Conservation (phyloP, 306 rosid genomes). For the Geum urbanum region DNA sequence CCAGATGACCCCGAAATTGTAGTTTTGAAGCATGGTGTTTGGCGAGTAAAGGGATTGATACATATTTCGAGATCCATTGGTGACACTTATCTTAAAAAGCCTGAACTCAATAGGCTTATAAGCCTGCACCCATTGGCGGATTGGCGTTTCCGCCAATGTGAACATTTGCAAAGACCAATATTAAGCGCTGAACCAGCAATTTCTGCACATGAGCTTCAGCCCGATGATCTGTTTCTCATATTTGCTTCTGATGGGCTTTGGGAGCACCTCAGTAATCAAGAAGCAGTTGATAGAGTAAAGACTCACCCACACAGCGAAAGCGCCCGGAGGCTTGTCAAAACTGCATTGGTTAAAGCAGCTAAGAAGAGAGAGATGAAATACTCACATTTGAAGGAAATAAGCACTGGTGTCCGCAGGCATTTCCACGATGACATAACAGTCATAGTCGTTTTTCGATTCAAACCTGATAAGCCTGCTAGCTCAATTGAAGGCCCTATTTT, state of each 20-base stretch:
- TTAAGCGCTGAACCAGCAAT: slow-evolving; percentile 82
- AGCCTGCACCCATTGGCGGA: slow-evolving; percentile 65
- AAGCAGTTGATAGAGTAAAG: slow-evolving; percentile 77
- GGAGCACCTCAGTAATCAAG: slow-evolving; percentile 91
- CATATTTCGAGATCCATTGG: slow-evolving; percentile 87
- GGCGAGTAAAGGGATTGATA: slow-evolving; percentile 96
- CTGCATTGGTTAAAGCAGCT: slow-evolving; percentile 80
- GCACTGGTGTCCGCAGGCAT: slow-evolving; percentile 84
- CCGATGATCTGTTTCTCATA: slow-evolving; percentile 68
- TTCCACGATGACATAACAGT: slow-evolving; percentile 91
- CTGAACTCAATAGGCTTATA: slow-evolving; percentile 80
- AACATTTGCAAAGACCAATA: slow-evolving; percentile 64
- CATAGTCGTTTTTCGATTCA: slow-evolving; percentile 66
- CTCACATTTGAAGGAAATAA: slow-evolving; percentile 78
- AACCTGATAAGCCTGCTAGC: slow-evolving; percentile 75
- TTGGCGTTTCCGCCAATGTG: slow-evolving; percentile 71
- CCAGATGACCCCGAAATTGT: slow-evolving; percentile 77
- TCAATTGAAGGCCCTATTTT: slow-evolving; percentile 44
- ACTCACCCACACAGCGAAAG: slow-evolving; percentile 68
- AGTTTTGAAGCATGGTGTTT: slow-evolving; percentile 88
- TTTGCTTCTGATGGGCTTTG: slow-evolving; percentile 91
- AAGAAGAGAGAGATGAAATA: slow-evolving; percentile 91
- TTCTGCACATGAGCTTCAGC: slow-evolving; percentile 62
- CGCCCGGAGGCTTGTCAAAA: slow-evolving; percentile 74
- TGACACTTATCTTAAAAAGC: slow-evolving; percentile 68